Base-by-base conservation (phyloP, 352 stramenopile genomes). In the Peronospora farinosa region DNA sequence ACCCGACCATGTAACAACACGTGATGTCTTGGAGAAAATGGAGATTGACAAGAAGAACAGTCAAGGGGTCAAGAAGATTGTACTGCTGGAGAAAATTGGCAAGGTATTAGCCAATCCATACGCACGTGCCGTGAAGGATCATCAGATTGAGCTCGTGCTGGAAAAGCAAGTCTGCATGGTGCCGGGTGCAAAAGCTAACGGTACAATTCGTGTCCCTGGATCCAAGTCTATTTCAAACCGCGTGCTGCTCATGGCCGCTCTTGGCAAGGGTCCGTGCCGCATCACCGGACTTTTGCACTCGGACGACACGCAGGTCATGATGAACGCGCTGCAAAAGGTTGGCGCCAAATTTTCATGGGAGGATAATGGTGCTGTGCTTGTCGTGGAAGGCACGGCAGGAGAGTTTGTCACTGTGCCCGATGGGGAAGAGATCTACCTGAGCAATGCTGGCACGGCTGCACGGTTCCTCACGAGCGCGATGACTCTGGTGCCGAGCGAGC, bases 151-250 rank as follows among this genome's bases (percentile, higher is more conserved):
- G 47, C 54, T 88, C 8, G 81, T 88, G 31, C 63, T 92, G 7
- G 81, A 92, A 53, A 86, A 84, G 40, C 76, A 87, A 47, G 68
- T 86, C 25, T 55, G 66, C 15, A 74, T 90, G 67, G 60, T 84
- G 49, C 71, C 74, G 12, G 72, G 74, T 0, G 23, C 51, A 3
- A 51, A 54, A 12, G 74, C 78, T 10, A 54, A 71, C n/a, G 81
- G 81, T 21, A 54, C 46, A n/a, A 81, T 92, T 46, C 72, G 76
- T 16, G 80, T 99, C 31, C 96, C 96, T 5, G 95, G 95, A 42
- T 98, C 91, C 46, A 99, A 99, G 70, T 98, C 91, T n/a, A 88
- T 99, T 38, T 97, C 90, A 41, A 99, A 99, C 72, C 88, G 96
- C 15, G 96, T 96, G 50, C 68, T 98, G 33, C 75, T 99, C 17